Evolutionary conservation across 208 protist species (phyloP).

Genomic region (Trypanosoma caninum): DNA sequence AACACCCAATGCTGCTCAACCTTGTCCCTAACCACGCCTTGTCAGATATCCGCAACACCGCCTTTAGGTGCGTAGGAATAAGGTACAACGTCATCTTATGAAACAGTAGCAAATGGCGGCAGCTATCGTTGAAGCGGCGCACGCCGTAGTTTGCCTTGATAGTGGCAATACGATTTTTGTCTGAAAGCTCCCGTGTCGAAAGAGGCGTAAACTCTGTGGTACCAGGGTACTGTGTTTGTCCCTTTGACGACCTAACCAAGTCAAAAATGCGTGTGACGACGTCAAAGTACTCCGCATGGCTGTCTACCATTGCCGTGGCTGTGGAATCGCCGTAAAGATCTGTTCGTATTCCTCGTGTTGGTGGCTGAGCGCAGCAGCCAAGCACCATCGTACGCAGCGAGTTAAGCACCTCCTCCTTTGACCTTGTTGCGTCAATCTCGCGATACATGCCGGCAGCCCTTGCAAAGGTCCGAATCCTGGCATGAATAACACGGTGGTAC

Average conservation of each 20-base stretch:
- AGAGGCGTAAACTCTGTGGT: conserved; percentile 55
- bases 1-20: conserved; percentile 38
- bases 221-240: conserved; percentile 45
- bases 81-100: conserved; percentile 57
- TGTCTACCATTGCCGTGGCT: conserved; percentile 61
- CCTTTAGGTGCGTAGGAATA: conserved; percentile 74
- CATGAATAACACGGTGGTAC: conserved; percentile 83
- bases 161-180: conserved; percentile 57
- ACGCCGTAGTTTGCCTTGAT: conserved; percentile 65
- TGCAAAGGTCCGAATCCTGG: conserved; percentile 66
- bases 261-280: conserved; percentile 67
- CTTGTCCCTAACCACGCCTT: conserved; percentile 60
- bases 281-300: conserved; percentile 58
- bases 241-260: conserved; percentile 37
- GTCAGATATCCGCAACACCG: conserved; percentile 53
- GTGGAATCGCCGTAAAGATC: conserved; percentile 62
- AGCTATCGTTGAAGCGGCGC: conserved; percentile 60
- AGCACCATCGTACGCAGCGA: conserved; percentile 71
- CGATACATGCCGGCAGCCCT: conserved; percentile 72
- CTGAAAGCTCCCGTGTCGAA: conserved; percentile 62
- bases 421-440: conserved; percentile 64
- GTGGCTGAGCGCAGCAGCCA: conserved; percentile 76
- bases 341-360: conserved; percentile 42
- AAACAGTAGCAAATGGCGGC: conserved; percentile 47
- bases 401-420: conserved; percentile 65